phyloP scores from a whole-genome alignment of 192 early-diverging fungal genomes.

The Lobosporangium transversale region DNA sequence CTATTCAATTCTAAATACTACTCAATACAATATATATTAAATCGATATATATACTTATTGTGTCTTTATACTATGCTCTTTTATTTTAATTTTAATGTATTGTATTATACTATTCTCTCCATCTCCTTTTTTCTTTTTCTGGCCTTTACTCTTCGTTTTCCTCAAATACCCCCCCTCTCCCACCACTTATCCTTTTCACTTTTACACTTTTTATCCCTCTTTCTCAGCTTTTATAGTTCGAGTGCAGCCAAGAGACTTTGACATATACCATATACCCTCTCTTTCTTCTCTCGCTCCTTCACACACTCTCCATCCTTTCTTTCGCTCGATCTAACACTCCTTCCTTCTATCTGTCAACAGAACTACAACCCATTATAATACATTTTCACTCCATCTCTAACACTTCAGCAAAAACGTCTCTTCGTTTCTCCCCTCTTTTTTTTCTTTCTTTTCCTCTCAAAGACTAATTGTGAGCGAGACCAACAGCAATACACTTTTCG shows the following conservation, averaged over 20 bases:
- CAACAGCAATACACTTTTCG: no score
- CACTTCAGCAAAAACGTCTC: no score
- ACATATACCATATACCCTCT: not conserved
- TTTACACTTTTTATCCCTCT: not conserved
- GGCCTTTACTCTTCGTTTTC: not conserved
- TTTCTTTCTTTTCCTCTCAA: not conserved
- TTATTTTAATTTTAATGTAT: no score
- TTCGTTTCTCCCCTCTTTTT: not conserved
- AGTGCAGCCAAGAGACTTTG: not conserved
- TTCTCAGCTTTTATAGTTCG: not conserved
- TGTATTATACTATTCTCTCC: not conserved
- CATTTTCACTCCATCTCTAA: not conserved
- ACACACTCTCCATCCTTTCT: not conserved
- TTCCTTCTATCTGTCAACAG: not conserved
- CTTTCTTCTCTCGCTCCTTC: not conserved
- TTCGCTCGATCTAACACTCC: not conserved
- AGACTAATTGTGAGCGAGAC: no score
- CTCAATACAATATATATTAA: not conserved
- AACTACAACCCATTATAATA: not conserved
- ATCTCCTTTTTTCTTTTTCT: slow-evolving; percentile 1
- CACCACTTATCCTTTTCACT: not conserved
- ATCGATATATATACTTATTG: not conserved
- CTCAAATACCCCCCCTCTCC: not conserved
- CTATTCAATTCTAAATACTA: not conserved
- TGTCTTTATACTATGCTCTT: no score